Conservation (phyloP, 2,329 filamentous ascomycete genomes). For the Venturiaceae sp. region DNA sequence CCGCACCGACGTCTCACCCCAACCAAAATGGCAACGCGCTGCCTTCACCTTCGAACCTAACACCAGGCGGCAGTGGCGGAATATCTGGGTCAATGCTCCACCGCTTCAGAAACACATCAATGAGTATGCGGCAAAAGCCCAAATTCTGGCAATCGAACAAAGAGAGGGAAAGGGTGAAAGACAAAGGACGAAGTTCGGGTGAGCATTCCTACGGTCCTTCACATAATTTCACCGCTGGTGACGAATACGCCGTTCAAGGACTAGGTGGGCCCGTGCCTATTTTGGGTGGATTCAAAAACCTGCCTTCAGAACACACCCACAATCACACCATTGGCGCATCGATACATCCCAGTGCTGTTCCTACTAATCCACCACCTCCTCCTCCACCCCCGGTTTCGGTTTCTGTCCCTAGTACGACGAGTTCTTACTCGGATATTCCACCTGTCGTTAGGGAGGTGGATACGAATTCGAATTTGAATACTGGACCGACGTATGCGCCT, state of each 20-base stretch:
- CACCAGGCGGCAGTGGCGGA: not conserved
- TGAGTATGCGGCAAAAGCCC: conserved; percentile 69
- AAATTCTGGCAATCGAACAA: conserved; percentile 49
- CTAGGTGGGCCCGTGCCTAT: not conserved
- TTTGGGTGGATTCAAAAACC: not conserved
- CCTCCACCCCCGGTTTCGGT: not conserved
- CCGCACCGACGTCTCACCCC: conserved; percentile 1
- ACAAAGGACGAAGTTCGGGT: conserved; percentile 12
- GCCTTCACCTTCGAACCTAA: not conserved
- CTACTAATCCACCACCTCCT: not conserved
- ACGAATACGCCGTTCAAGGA: not conserved
- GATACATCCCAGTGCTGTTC: not conserved
- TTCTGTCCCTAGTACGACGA: not conserved
- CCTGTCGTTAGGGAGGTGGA: not conserved
- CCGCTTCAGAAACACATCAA: conserved; percentile 61
- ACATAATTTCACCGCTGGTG: not conserved
- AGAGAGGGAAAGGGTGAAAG: conserved; percentile 20
- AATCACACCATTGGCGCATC: not conserved
- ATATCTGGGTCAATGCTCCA: conserved; percentile 41
- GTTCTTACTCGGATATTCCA: not conserved
- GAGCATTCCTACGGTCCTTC: not conserved
- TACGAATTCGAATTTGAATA: not conserved
- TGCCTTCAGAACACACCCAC: not conserved
- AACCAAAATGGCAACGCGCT: conserved; percentile 30
- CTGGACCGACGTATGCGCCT: not conserved